Evolutionary conservation across 2,329 filamentous ascomycete genomes (phyloP).

Genomic region (Pseudocercospora eumusae): DNA sequence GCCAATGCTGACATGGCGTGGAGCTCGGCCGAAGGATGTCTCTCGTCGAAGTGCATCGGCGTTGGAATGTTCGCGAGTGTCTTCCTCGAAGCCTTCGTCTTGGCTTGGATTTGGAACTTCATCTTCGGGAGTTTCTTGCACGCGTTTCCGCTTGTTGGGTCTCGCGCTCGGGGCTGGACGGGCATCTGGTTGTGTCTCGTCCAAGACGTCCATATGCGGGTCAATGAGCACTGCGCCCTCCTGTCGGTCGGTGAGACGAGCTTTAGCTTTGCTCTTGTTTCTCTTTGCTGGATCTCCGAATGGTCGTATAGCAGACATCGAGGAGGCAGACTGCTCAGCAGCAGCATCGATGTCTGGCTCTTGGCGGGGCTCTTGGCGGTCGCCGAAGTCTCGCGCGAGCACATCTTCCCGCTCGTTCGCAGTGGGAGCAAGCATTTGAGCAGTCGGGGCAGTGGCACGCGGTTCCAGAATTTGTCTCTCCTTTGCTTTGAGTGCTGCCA

Average conservation of each 20-base stretch:
- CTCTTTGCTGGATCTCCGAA: slow-evolving; percentile 12
- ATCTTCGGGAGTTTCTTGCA: slow-evolving; percentile 28
- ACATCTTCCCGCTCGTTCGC: slow-evolving; percentile 3
- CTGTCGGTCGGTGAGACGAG: slow-evolving; percentile 33
- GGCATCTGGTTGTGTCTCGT: slow-evolving; percentile 4
- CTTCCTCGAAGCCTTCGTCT: slow-evolving; percentile 50
- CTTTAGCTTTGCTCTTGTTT: slow-evolving; percentile 17
- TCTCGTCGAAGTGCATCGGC: slow-evolving; percentile 42
- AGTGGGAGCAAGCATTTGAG: slow-evolving; percentile 21
- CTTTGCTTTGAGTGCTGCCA: slow-evolving; percentile 23
- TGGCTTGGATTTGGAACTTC: slow-evolving; percentile 34
- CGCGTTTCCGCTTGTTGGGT: slow-evolving; percentile 12
- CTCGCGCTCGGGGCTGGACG: not conserved
- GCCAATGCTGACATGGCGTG: slow-evolving; percentile 2
- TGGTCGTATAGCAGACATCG: not conserved
- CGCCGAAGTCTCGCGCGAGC: slow-evolving; percentile 13
- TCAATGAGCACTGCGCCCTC: slow-evolving; percentile 22
- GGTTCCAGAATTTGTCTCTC: slow-evolving; percentile 20
- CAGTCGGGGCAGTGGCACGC: slow-evolving; percentile 12
- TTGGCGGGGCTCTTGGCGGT: slow-evolving; percentile 14
- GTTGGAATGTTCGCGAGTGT: slow-evolving; percentile 37
- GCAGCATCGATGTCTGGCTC: not conserved
- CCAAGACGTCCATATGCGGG: slow-evolving; percentile 14
- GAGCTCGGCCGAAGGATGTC: slow-evolving; percentile 30
- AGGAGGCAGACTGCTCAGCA: slow-evolving; percentile 7